Conservation (phyloP, 345 rosid genomes). For the Odontarrhena argentea region DNA sequence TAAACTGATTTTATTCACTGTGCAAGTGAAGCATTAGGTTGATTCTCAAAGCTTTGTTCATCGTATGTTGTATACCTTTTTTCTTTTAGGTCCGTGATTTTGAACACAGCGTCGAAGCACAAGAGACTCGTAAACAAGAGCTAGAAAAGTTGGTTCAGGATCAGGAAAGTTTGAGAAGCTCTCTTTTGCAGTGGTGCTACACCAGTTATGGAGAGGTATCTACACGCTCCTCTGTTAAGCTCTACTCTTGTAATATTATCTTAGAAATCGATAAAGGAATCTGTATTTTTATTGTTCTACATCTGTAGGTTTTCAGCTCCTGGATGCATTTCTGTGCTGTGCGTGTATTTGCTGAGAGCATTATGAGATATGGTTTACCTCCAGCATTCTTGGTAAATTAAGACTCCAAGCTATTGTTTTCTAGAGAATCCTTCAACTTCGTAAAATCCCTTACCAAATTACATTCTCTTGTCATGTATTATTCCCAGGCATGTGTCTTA, state of each 20-base stretch:
- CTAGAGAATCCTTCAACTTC: conserved; percentile 13
- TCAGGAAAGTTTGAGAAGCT: conserved; percentile 79
- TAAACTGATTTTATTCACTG: background rate
- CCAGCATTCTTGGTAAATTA: conserved; percentile 86
- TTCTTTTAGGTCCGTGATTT: conserved; percentile 78
- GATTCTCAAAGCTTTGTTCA: conserved; percentile 25
- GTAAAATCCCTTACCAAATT: conserved; percentile 1
- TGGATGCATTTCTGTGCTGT: conserved; percentile 99
- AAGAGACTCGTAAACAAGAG: conserved; percentile 83
- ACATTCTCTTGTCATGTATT: conserved; percentile 30
- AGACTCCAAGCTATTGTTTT: conserved; percentile 24
- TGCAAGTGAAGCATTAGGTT: conserved; percentile 13
- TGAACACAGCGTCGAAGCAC: conserved; percentile 87
- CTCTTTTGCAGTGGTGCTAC: conserved; percentile 98
- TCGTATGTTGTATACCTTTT: background rate
- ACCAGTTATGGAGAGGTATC: conserved; percentile 95
- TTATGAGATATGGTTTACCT: conserved; percentile 96
- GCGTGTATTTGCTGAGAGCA: conserved; percentile 92
- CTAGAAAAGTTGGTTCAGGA: conserved; percentile 71
- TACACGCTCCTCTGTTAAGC: background rate
- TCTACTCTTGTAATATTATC: background rate
- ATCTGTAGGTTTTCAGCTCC: conserved; percentile 86
- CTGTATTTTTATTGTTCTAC: conserved; percentile 12
- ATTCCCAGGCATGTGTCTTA: conserved; percentile 80
- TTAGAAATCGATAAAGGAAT: background rate